These are phyloP conservation scores for Wickerhamomyces bovis DNA, from an alignment of 805 yeast genomes.

Conservation along the genomic window DNA sequence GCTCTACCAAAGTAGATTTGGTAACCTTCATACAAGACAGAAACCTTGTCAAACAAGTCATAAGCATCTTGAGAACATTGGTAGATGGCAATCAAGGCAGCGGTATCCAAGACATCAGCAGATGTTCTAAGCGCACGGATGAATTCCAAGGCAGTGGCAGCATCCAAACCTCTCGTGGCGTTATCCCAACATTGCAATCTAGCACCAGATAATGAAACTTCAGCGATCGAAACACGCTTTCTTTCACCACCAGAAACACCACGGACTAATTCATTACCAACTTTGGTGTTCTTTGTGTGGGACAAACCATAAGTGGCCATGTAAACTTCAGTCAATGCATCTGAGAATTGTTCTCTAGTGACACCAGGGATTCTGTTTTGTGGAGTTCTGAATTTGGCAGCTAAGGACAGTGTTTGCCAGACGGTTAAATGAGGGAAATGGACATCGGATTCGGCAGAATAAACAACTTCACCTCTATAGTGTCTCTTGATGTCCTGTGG, in stretches of 20 bases:
- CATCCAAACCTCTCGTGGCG: constrained; percentile 54
- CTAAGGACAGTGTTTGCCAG: constrained; percentile 57
- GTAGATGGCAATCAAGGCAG: constrained; percentile 53
- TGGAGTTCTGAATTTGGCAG: constrained; percentile 58
- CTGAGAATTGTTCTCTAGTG: constrained; percentile 48
- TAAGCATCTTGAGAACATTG: constrained; percentile 48
- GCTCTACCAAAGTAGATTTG: constrained; percentile 46
- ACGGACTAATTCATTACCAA: constrained; percentile 56
- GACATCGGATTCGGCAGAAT: constrained; percentile 47
- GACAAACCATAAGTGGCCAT: constrained; percentile 41
- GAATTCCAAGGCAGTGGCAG: constrained; percentile 52
- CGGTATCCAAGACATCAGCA: constrained; percentile 37
- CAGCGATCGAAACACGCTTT: constrained; percentile 64
- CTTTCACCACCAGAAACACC: constrained; percentile 73
- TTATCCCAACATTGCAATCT: constrained; percentile 46
- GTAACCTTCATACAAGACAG: constrained; percentile 45
- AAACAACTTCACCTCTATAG: constrained; percentile 64
- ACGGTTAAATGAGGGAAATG: constrained; percentile 69
- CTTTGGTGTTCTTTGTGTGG: constrained; percentile 55
- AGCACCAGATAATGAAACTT: constrained; percentile 42
- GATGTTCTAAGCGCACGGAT: constrained; percentile 43
- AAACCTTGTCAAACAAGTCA: constrained; percentile 44
- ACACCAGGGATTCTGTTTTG: constrained; percentile 54
- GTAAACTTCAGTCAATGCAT: constrained; percentile 45
- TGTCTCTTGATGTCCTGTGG: constrained; percentile 43